Evolutionary conservation across 2,329 filamentous ascomycete species (phyloP).

Genomic region (Fusarium torreyae): DNA sequence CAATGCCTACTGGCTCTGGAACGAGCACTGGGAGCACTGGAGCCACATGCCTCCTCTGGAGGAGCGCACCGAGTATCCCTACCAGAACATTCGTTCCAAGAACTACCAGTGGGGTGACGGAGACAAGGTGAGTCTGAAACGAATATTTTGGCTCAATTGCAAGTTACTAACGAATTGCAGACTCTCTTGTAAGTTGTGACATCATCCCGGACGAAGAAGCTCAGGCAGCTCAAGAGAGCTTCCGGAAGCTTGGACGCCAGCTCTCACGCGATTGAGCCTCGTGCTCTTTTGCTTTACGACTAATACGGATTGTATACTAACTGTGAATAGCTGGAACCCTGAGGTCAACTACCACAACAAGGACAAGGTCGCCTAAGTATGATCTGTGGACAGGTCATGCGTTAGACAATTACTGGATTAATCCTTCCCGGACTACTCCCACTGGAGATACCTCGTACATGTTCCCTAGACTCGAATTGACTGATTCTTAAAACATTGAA

Average conservation of each 20-base stretch:
- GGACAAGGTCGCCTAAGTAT: slow-evolving; percentile 74
- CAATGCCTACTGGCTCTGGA: slow-evolving; percentile 94
- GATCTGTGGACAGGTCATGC: slow-evolving; percentile 32
- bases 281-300: not conserved
- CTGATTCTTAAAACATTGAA: slow-evolving; percentile 37
- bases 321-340: slow-evolving; percentile 84
- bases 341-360: slow-evolving; percentile 98
- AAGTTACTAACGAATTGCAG: slow-evolving; percentile 58
- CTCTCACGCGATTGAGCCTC: not conserved
- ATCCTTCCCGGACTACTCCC: slow-evolving; percentile 47
- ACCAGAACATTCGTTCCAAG: slow-evolving; percentile 98
- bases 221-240: slow-evolving; percentile 17
- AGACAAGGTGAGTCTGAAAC: slow-evolving; percentile 79
- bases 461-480: slow-evolving; percentile 55
- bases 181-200: slow-evolving; percentile 64
- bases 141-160: not conserved
- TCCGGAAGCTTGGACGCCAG: slow-evolving; percentile 19
- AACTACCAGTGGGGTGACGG: slow-evolving; percentile 96
- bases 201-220: slow-evolving; percentile 1
- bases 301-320: slow-evolving; percentile 34
- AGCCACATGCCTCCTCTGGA: slow-evolving; percentile 86
- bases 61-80: slow-evolving; percentile 93
- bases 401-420: slow-evolving; percentile 50
- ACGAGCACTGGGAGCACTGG: slow-evolving; percentile 98
- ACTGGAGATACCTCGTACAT: slow-evolving; percentile 52